Base-by-base conservation (phyloP, 192 early-diverging fungal species). In the Gryganskiella cystojenkinii region DNA sequence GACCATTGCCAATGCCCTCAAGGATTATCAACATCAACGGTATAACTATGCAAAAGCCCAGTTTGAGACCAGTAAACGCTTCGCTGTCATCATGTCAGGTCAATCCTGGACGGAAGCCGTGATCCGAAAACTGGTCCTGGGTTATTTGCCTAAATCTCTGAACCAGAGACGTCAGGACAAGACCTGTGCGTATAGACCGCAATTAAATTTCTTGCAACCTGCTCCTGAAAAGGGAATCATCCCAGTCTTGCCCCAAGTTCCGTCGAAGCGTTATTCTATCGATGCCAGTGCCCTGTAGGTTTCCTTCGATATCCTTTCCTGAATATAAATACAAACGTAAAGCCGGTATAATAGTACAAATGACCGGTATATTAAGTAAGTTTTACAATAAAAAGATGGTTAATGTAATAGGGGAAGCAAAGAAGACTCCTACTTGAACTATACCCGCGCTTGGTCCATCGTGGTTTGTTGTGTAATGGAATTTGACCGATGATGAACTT, bases 61-160 rank as follows among this genome's bases (percentile, higher is more conserved):
- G n/a, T 75, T 67, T 50, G 58, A 66, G 14, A 67, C 58, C 3
- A 67, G 64, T 17, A 65, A 64, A 28, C 54, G 57, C 27, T 67
- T 75, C 33, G 56, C 40, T n/a, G 56, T 52, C 24, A 61, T 62
- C 58, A 70, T 70, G 67, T 44, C 44, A n/a, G 67, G 67, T 2
- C 67, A 70, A 57, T 54, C 67, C 15, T 70, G 67, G 67, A 46
- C 43, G 2, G 61, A 64, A n/a, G 61, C 61, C 10, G 4, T 72
- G 30, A 49, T 72, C n/a, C n/a, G 70, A 13, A 66, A 74, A 15
- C 19, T 71, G 24, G 69, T 67, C 9, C 43, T 75, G 43, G 56
- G 43, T 22, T 53, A 56, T 33, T 55, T 75, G 50, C 72, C 72
- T 0, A 61, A 66, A 15, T 67, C 56, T 0, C 5, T 76, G 27